phyloP scores from a whole-genome alignment of 371 early-diverging fungal species.

The Saksenaea oblongispora region DNA sequence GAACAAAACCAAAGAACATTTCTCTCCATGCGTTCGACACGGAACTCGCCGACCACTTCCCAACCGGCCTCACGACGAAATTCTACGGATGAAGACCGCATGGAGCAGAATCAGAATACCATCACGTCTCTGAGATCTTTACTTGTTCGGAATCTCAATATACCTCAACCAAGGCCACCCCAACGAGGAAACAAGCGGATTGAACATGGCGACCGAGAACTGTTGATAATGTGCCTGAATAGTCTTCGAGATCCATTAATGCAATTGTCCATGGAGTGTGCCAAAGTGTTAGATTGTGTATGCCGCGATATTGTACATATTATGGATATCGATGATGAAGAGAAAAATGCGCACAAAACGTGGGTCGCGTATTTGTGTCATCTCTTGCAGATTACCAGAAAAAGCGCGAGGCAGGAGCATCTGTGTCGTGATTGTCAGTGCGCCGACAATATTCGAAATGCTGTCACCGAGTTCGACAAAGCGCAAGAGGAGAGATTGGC shows the following conservation, averaged over 20 bases:
- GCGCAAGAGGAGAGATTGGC: slow-evolving; percentile 50
- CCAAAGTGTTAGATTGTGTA: slow-evolving; percentile 48
- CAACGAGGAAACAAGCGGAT: slow-evolving; percentile 50
- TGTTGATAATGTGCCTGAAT: slow-evolving; percentile 55
- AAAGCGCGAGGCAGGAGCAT: background rate
- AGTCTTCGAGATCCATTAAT: slow-evolving; percentile 57
- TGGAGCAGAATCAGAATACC: slow-evolving; percentile 37
- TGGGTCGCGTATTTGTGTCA: slow-evolving; percentile 8
- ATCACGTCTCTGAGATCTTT: slow-evolving; percentile 41
- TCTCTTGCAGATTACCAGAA: background rate
- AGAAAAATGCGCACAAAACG: slow-evolving; percentile 24
- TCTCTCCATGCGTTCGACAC: slow-evolving; percentile 18
- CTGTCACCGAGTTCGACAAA: slow-evolving; percentile 40
- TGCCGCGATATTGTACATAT: slow-evolving; percentile 42
- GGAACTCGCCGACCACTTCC: background rate
- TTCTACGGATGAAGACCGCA: slow-evolving; percentile 8
- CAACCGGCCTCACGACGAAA: background rate
- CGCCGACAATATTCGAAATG: slow-evolving; percentile 29
- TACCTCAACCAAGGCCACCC: slow-evolving; percentile 31
- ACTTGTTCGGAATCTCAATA: slow-evolving; percentile 8
- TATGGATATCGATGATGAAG: slow-evolving; percentile 51
- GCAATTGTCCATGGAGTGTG: slow-evolving; percentile 51
- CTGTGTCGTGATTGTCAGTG: slow-evolving; percentile 13
- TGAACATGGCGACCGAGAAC: slow-evolving; percentile 51
- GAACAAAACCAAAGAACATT: slow-evolving; percentile 38